Base-by-base conservation (phyloP, 805 yeast genomes). In the Suhomyces sp. region DNA sequence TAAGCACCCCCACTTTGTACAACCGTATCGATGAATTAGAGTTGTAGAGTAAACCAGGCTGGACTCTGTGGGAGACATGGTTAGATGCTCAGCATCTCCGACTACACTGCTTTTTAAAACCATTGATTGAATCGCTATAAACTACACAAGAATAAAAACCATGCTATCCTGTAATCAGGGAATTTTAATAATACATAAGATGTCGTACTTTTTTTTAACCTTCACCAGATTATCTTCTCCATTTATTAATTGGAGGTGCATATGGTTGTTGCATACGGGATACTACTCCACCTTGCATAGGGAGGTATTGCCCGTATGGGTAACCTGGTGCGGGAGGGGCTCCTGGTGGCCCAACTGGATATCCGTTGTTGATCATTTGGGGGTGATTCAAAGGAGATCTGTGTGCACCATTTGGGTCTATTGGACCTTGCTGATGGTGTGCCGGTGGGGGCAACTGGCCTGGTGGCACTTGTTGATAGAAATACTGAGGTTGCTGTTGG, bases 301-400 rank as follows among this genome's bases (percentile, higher is more conserved):
- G 73, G 45, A 66, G 62, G 52, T 71, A 72, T 49, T 67, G 73
- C n/a, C 70, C 71, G 55, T 73, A 74, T 7, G 71, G 64, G 52
- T 70, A 73, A 1, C 73, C 74, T 15, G 74, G 76, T 8, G 73
- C 72, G 23, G 67, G 47, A 46, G 60, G 55, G 44, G 59, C 54
- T n/a, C 53, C 57, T n/a, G 57, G 54, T 17, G 56, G 54, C 17
- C 53, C 57, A 5, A 55, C 49, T 13, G 59, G 62, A 31, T 57
- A 51, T 19, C 61, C 63, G 42, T 53, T 52, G 8, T 57, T 58
- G 5, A 60, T 50, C 58, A 60, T 56, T 36, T 60, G 62, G 54
- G 63, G 57, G 7, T 59, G 63, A 53, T 54, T 57, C 52, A 60
- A 60, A 7, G 70, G 70, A n/a, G 68, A 60, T 13, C 63, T 58